Base-by-base conservation (phyloP, 305 asterid species). In the Rubia balearica region DNA sequence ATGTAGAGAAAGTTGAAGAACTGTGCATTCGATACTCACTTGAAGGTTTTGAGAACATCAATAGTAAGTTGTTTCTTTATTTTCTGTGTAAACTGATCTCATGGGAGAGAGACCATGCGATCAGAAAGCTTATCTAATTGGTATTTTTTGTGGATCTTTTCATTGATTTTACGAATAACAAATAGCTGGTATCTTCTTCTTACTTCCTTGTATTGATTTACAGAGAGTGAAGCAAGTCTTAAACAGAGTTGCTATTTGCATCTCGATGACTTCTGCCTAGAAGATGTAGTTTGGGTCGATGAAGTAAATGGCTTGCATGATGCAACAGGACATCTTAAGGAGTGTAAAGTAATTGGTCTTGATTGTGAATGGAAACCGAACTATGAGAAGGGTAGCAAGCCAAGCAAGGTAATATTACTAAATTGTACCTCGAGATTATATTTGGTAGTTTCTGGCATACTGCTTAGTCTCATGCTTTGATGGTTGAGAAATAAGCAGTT, bases 321-420 rank as follows among this genome's bases (percentile, higher is more conserved):
- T 70, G 96, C 98, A 75, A 80, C 85, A 69, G 5, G 67, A 71
- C 76, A 89, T 79, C 79, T 94, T 22, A 87, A 87, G 85, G 84
- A 81, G 74, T 91, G 92, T 81, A 90, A 91, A 85, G 87, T 94
- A 70, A 71, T 94, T 56, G 99, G 99, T 66, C 27, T 94, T 77
- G 99, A 94, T 78, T 91, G 96, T 80, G 99, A 94, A 79, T 94
- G 99, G 99, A 91, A 88, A 80, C 98, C 98, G 68, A 88, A 78
- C 79, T 91, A 85, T 72, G 90, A 69, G 78, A 94, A 91, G 82
- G 98, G 98, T 62, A 82, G 90, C 84, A 72, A 14, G 69, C 87
- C 89, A 66, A 90, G 77, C 78, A 90, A 91, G 97, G 99, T 94
- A 80, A 74, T 70, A 62, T 69, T 42, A 7, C 24, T 36, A 61